Conservation (phyloP, 1,139 yeast genomes). For the Lodderomyces pseudojiufengensis region DNA sequence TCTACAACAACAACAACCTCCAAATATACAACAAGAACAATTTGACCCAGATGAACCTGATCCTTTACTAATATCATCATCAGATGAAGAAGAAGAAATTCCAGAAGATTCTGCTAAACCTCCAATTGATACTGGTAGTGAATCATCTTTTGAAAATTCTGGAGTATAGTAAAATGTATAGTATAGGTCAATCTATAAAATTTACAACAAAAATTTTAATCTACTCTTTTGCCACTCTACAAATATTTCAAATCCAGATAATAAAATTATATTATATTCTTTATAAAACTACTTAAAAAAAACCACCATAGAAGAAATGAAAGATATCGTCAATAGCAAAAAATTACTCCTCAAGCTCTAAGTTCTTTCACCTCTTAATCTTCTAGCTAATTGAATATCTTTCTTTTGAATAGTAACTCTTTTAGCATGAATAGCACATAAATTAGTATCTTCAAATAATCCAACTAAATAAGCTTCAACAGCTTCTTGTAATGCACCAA, state of each 20-base stretch:
- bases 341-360: slow-evolving; percentile 14
- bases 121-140: slow-evolving; percentile 1
- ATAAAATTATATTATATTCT: too few species aligned
- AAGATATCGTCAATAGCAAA: background rate
- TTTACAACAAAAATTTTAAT: too few species aligned
- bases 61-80: too few species aligned
- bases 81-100: too few species aligned
- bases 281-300: too few species aligned
- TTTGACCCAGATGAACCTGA: slow-evolving; percentile 6
- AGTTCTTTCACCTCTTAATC: slow-evolving; percentile 53
- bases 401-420: slow-evolving; percentile 54
- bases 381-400: slow-evolving; percentile 52
- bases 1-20: background rate
- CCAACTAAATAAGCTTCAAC: slow-evolving; percentile 52
- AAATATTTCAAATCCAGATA: too few species aligned
- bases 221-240: too few species aligned
- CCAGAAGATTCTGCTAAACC: slow-evolving; percentile 8
- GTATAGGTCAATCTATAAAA: too few species aligned
- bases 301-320: slow-evolving; percentile 1
- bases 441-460: slow-evolving; percentile 50
- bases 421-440: slow-evolving; percentile 54
- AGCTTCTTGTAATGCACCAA: slow-evolving; percentile 53
- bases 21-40: background rate
- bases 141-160: too few species aligned
- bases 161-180: too few species aligned